phyloP scores from a whole-genome alignment of 2,329 filamentous ascomycete genomes.

The Paecilomyces sp. region DNA sequence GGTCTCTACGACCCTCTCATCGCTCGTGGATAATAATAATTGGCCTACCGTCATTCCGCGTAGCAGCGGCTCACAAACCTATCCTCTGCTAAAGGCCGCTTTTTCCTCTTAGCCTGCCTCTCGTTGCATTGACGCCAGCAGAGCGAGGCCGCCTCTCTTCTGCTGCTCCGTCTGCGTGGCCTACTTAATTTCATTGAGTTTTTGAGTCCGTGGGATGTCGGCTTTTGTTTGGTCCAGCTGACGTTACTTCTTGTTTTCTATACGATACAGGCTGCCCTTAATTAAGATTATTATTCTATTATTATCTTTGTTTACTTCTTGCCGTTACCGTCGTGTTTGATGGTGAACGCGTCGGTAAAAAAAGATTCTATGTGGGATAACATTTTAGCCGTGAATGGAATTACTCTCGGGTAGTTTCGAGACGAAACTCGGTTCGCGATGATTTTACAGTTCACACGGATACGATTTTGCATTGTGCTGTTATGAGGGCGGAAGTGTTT shows the following conservation, averaged over 20 bases:
- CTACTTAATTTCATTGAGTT: background rate
- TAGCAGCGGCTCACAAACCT: background rate
- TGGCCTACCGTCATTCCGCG: background rate
- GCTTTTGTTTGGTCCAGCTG: background rate
- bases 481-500: too few species aligned
- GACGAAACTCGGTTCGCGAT: background rate
- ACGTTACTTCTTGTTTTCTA: background rate
- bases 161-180: background rate
- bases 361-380: background rate
- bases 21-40: background rate
- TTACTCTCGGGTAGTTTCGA: background rate
- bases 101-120: background rate
- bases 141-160: background rate
- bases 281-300: background rate
- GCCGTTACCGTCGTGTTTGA: background rate
- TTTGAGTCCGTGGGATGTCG: background rate
- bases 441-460: too few species aligned
- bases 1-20: background rate
- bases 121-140: background rate
- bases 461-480: too few species aligned
- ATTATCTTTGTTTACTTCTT: background rate
- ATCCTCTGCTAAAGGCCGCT: background rate
- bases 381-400: background rate
- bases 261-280: background rate
- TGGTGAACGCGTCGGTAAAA: background rate